phyloP scores from a whole-genome alignment of 2,329 filamentous ascomycete species.

The Nemania sp. region DNA sequence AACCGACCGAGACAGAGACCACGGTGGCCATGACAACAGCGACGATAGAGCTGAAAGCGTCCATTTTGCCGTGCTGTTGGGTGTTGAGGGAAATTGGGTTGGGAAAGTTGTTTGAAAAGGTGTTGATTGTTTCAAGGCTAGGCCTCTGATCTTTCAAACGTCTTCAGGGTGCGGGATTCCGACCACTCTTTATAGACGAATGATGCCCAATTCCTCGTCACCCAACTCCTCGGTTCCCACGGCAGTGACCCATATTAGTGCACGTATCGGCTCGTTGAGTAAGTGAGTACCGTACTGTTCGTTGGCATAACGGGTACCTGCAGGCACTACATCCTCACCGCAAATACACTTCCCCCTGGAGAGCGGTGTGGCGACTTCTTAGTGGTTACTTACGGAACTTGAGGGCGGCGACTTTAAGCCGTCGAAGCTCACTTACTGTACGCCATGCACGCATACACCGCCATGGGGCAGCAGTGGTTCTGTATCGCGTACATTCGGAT shows the following conservation, averaged over 20 bases:
- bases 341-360: neutral
- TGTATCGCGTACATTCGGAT: neutral
- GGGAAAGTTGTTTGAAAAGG: constrained; percentile 14
- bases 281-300: too few species aligned
- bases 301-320: neutral
- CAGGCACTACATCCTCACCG: constrained; percentile 16
- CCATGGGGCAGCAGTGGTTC: constrained; percentile 6
- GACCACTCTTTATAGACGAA: constrained; percentile 25
- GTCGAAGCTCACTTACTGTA: neutral
- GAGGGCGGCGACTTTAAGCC: neutral
- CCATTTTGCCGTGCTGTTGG: constrained; percentile 25
- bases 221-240: neutral
- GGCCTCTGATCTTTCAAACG: constrained; percentile 21
- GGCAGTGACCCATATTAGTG: too few species aligned
- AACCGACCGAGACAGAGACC: constrained; percentile 23
- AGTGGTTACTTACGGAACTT: constrained; percentile 1
- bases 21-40: constrained; percentile 26
- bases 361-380: constrained; percentile 17
- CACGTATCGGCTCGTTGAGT: too few species aligned
- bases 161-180: constrained; percentile 20
- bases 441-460: neutral
- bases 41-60: constrained; percentile 24
- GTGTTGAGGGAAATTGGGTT: constrained; percentile 8
- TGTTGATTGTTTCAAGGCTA: constrained; percentile 26
- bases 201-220: constrained; percentile 6